Evolutionary conservation across 2,329 filamentous ascomycete genomes (phyloP), one percentile per base, ranked within the genome.

Genomic region (Rhexocercosporidium sp.): DNA sequence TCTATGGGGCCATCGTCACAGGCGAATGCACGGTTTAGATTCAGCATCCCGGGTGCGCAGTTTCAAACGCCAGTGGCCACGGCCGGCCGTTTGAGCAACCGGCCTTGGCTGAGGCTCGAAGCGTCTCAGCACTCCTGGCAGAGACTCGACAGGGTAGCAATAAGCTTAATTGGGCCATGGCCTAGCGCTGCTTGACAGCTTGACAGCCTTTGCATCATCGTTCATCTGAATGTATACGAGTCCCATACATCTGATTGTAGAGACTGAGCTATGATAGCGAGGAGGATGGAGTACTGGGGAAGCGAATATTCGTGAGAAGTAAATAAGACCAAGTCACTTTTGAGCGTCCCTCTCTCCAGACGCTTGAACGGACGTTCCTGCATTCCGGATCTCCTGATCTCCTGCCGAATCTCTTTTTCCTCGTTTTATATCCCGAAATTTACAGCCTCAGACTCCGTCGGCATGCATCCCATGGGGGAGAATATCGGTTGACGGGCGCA

Each of bases 151-250:
- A 47, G 57, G 57, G 37, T 20, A 60, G 14, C 39, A 60, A 60
- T 46, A 60, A 60, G 57, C 57, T 60, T 60, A 60, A 29, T 60
- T 60, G 57, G 57, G 57, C n/a, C 57, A 60, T n/a, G 57, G 16
- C 57, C 41, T 31, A 57, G 54, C 20, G 34, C n/a, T 57, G 54
- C 34, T 18, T 39, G 54, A 57, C 54, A 44, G 39, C 39, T 44
- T 22, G 44, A 47, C n/a, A 7, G 34, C 7, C 34, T 57, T 57
- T 37, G 20, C 54, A 57, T 22, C 25, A 44, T 46, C 41, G 39
- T 60, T 60, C 57, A 25, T 60, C 39, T 46, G 57, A 60, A 60
- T 60, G 27, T 31, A 46, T 14, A 7, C 2, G 27, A 14, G 46
- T 18, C 29, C 20, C 25, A 12, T 46, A 29, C 25, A 20, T 29